A percentile compares a stretch with the other conserved stretches of the same genome.
phyloP scores from a whole-genome alignment of 2,329 filamentous ascomycete species.

The Penicillium sp. region DNA sequence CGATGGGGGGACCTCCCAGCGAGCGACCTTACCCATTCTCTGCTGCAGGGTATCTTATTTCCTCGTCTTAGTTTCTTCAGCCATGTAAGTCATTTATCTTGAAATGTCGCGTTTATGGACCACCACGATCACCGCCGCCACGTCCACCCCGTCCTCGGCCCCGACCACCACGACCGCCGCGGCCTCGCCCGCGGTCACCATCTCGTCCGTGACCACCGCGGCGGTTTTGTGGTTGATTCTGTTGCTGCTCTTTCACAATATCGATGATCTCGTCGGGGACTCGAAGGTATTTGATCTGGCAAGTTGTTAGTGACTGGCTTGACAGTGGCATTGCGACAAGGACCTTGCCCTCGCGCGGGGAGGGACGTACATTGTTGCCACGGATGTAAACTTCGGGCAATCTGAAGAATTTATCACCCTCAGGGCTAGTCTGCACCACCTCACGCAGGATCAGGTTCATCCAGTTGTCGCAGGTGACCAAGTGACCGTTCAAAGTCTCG shows the following conservation, averaged over 20 bases:
- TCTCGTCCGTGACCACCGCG: conserved; percentile 46
- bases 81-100: conserved; percentile 23
- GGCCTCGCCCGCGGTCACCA: conserved; percentile 41
- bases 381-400: conserved; percentile 94
- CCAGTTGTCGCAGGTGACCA: conserved; percentile 98
- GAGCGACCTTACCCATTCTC: conserved; percentile 34
- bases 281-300: conserved; percentile 94
- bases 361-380: conserved; percentile 82
- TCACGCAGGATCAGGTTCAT: conserved; percentile 99
- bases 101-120: background rate
- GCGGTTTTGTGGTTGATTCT: conserved; percentile 59
- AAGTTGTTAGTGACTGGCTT: conserved; percentile 4
- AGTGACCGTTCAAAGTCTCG: conserved; percentile 93
- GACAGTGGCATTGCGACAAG: background rate
- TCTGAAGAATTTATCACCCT: conserved; percentile 91
- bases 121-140: conserved; percentile 9
- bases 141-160: conserved; percentile 47
- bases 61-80: conserved; percentile 26
- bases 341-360: background rate
- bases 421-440: conserved; percentile 93
- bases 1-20: conserved; percentile 31
- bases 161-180: conserved; percentile 48
- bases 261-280: conserved; percentile 98
- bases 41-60: conserved; percentile 43
- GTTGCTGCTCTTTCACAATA: conserved; percentile 88